A percentile compares a stretch with the other conserved stretches of the same genome.
Evolutionary conservation across 768 basidiomycete species (phyloP).

Genomic region (Scleroderma bovista): DNA sequence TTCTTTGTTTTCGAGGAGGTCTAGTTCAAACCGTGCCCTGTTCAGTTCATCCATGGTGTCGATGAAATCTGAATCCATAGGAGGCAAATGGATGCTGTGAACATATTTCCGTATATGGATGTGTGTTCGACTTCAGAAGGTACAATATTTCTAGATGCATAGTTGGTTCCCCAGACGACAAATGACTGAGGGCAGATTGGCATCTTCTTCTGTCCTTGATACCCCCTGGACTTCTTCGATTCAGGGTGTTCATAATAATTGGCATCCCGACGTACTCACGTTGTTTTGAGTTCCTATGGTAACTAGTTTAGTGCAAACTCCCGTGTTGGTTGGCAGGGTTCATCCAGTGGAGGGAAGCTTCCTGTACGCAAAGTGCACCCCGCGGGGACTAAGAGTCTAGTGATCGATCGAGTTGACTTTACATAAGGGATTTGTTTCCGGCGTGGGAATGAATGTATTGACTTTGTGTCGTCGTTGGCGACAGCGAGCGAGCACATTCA

Average conservation of each 20-base stretch:
- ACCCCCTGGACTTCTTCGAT: too few species aligned
- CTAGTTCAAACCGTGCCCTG: background rate
- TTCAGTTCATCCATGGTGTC: background rate
- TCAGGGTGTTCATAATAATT: too few species aligned
- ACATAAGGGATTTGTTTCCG: constrained; percentile 3
- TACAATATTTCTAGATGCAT: background rate
- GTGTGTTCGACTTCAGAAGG: background rate
- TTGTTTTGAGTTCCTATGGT: too few species aligned
- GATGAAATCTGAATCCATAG: too few species aligned
- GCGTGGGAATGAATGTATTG: constrained; percentile 16
- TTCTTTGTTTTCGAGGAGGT: background rate
- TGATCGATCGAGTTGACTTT: background rate
- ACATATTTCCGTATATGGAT: too few species aligned
- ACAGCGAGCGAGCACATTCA: constrained; percentile 11
- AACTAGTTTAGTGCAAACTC: too few species aligned
- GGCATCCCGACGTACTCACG: too few species aligned
- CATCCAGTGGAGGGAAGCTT: too few species aligned
- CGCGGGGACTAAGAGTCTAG: background rate
- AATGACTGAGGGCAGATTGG: background rate
- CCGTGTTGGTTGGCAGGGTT: too few species aligned
- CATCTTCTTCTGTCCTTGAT: too few species aligned
- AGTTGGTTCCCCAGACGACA: background rate
- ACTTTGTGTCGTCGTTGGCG: constrained; percentile 13
- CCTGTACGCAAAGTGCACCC: too few species aligned
- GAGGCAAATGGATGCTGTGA: too few species aligned